A percentile compares a stretch with the other conserved stretches of the same genome.
Conservation (phyloP, 345 rosid species). For the Populus ilicifolia region DNA sequence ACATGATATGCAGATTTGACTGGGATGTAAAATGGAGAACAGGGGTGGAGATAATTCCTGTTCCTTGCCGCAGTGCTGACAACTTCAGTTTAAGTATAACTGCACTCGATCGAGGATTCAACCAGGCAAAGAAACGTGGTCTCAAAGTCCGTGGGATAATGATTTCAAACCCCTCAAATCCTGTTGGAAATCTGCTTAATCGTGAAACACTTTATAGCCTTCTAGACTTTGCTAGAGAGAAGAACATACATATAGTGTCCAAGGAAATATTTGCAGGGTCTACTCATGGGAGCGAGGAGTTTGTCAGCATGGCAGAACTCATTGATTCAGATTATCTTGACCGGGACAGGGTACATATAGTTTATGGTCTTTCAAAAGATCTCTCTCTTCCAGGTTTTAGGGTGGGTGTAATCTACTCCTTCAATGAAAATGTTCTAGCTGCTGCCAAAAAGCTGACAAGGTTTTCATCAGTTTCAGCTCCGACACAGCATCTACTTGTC, state of each 20-base stretch:
- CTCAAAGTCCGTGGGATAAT: slow-evolving; percentile 69
- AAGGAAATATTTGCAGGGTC: slow-evolving; percentile 73
- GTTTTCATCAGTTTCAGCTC: slow-evolving; percentile 71
- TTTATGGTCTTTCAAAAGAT: slow-evolving; percentile 67
- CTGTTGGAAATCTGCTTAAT: slow-evolving; percentile 56
- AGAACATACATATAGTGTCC: slow-evolving; percentile 75
- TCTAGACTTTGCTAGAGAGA: slow-evolving; percentile 79
- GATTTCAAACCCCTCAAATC: slow-evolving; percentile 76
- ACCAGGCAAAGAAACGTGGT: slow-evolving; percentile 89
- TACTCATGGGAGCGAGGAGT: slow-evolving; percentile 52
- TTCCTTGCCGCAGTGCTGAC: slow-evolving; percentile 83
- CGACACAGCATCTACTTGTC: slow-evolving; percentile 54
- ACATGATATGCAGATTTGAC: slow-evolving; percentile 54
- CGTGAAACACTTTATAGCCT: slow-evolving; percentile 63
- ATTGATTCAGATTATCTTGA: slow-evolving; percentile 56
- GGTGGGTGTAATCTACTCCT: slow-evolving; percentile 63
- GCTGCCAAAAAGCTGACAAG: slow-evolving; percentile 62
- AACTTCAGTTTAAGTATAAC: slow-evolving; percentile 60
- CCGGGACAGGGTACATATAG: slow-evolving; percentile 67
- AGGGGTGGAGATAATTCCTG: slow-evolving; percentile 82
- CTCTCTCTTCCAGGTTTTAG: slow-evolving; percentile 66
- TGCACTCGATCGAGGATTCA: slow-evolving; percentile 75
- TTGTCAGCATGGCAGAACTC: slow-evolving; percentile 76
- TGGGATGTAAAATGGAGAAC: slow-evolving; percentile 82
- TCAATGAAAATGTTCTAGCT: slow-evolving; percentile 50